phyloP scores from a whole-genome alignment of 192 early-diverging fungal species.

The Pilobolus umbonatus region DNA sequence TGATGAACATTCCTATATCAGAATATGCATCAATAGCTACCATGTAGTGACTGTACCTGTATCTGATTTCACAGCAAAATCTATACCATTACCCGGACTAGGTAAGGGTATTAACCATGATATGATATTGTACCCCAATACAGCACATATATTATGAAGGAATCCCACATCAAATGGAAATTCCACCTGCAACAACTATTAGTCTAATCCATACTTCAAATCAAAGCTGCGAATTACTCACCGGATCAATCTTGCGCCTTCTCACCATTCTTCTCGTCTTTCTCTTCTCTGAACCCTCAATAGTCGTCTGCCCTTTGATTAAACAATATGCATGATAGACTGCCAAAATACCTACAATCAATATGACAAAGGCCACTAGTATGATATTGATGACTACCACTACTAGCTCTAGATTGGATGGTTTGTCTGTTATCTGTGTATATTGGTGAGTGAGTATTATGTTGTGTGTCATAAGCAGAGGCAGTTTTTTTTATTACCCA shows the following conservation, averaged over 20 bases:
- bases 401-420: background rate
- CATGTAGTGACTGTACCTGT: constrained; percentile 16
- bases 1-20: constrained; percentile 5
- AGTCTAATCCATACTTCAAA: background rate
- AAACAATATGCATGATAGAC: constrained; percentile 70
- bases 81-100: constrained; percentile 61
- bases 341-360: constrained; percentile 60
- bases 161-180: constrained; percentile 84
- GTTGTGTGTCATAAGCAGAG: no score
- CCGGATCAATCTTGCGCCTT: constrained; percentile 43
- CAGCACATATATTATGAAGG: constrained; percentile 60
- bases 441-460: no score
- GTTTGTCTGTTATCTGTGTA: background rate
- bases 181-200: constrained; percentile 23
- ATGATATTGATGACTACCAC: constrained; percentile 51
- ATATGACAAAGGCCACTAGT: constrained; percentile 59
- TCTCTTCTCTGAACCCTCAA: constrained; percentile 68
- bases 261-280: constrained; percentile 56
- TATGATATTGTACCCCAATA: constrained; percentile 59
- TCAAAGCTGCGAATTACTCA: constrained; percentile 11
- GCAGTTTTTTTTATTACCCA: constrained; percentile 11
- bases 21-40: constrained; percentile 6
- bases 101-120: constrained; percentile 71
- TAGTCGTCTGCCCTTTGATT: constrained; percentile 62
- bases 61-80: constrained; percentile 51